These are phyloP conservation scores for Macrocybe gigantea DNA, from an alignment of 768 basidiomycete genomes.

Conservation along the genomic window DNA sequence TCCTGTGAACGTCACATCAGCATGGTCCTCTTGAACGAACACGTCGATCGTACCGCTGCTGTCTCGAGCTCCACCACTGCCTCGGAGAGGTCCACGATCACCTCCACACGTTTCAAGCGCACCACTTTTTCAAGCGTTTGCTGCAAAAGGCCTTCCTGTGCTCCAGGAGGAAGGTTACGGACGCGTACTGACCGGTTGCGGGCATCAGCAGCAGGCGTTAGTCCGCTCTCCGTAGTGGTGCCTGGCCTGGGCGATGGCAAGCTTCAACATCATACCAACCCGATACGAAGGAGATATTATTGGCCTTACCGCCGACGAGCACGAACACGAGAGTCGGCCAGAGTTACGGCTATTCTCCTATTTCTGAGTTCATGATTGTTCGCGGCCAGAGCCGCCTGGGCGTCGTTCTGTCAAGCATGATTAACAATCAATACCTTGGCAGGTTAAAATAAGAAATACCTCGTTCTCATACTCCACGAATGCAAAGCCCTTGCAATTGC, in stretches of 20 bases:
- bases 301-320: slow-evolving; percentile 10
- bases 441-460: slow-evolving; percentile 33
- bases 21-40: neutral
- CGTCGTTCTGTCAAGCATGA: slow-evolving; percentile 47
- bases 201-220: slow-evolving; percentile 48
- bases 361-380: slow-evolving; percentile 89
- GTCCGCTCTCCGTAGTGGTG: slow-evolving; percentile 48
- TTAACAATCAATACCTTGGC: neutral
- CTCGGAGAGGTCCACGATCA: slow-evolving; percentile 57
- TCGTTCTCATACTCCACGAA: slow-evolving; percentile 88
- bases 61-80: slow-evolving; percentile 63
- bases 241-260: slow-evolving; percentile 16
- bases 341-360: slow-evolving; percentile 83
- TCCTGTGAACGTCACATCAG: slow-evolving; percentile 44
- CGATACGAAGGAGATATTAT: too few species aligned
- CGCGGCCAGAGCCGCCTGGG: slow-evolving; percentile 62
- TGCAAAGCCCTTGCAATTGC: slow-evolving; percentile 76
- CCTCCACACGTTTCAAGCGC: slow-evolving; percentile 65
- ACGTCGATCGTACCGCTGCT: slow-evolving; percentile 44
- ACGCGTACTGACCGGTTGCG: slow-evolving; percentile 73
- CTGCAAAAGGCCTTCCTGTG: slow-evolving; percentile 90
- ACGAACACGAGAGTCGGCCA: slow-evolving; percentile 69
- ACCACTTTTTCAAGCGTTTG: slow-evolving; percentile 81
- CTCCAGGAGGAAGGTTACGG: slow-evolving; percentile 63
- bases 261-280: too few species aligned